phyloP scores from a whole-genome alignment of 2,329 filamentous ascomycete species.

The Fonsecaea pugnacius region DNA sequence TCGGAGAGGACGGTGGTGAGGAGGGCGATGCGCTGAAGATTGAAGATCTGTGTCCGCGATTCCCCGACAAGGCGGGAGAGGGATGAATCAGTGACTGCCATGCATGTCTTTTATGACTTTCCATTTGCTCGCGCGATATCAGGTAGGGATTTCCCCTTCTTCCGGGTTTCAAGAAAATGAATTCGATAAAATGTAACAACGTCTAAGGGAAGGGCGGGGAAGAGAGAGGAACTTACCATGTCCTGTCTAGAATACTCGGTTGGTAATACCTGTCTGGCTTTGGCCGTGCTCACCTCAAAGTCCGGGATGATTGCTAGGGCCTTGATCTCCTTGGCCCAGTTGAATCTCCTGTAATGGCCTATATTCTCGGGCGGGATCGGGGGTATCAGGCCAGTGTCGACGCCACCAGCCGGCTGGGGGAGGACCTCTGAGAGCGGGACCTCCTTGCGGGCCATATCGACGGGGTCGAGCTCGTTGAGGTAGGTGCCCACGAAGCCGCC shows the following conservation, averaged over 20 bases:
- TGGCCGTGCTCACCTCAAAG: slow-evolving; percentile 93
- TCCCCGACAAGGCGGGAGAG: neutral
- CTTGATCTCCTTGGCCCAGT: slow-evolving; percentile 93
- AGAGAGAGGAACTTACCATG: slow-evolving; percentile 63
- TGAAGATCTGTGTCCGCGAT: slow-evolving; percentile 63
- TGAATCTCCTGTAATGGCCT: slow-evolving; percentile 94
- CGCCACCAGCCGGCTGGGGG: slow-evolving; percentile 83
- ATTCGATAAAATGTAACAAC: too few species aligned
- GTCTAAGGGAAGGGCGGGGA: neutral
- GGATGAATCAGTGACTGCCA: neutral
- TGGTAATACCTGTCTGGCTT: slow-evolving; percentile 83
- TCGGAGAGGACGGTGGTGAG: slow-evolving; percentile 86
- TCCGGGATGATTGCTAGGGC: slow-evolving; percentile 94
- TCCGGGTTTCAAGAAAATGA: too few species aligned
- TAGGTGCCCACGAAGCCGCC: slow-evolving; percentile 98
- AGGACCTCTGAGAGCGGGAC: slow-evolving; percentile 94
- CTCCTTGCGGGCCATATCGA: slow-evolving; percentile 86
- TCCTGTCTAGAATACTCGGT: slow-evolving; percentile 77
- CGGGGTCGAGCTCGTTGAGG: slow-evolving; percentile 85
- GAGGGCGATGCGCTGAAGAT: slow-evolving; percentile 89
- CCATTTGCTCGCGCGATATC: neutral
- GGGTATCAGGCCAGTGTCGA: slow-evolving; percentile 84
- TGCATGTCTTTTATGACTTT: neutral
- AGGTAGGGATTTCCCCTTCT: neutral
- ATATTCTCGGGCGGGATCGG: slow-evolving; percentile 90